Base-by-base conservation (phyloP, 148 eudicot genomes). In the Persicaria tinctoria region DNA sequence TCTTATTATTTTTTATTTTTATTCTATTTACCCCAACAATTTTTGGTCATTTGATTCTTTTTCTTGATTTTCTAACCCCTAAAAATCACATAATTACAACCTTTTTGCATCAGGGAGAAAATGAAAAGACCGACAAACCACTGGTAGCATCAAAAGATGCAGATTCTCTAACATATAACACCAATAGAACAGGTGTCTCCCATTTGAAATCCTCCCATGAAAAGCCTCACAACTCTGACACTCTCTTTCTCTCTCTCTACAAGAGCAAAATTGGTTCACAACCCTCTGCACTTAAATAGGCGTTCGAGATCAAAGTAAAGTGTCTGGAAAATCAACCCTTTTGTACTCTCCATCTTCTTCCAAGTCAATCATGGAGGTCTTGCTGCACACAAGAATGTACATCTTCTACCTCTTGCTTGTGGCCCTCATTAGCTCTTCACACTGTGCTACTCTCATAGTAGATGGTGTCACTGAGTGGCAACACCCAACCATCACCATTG, bases 181-280 rank as follows among this genome's bases (percentile, higher is more conserved):
- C 38, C 8, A 23, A 6, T 45, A 53, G 41, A 32, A 32, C 41
- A 32, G 41, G 41, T 32, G 41, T 32, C 41, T 32, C 3, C 44
- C 44, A 60, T 60, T 60, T 60, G 44, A 60, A 60, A 60, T 23
- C 44, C 63, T n/a, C 27, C 68, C 68, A 60, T 60, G 44, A 60
- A 60, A 60, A 60, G 66, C 66, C 66, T 60, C 66, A 38, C 23
- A 59, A 3, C 38, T 60, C 44, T 60, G 68, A 60, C 68, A 60
- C 32, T 0, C 68, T 9, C 5, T 12, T 4, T 13, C 57, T 54
- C 68, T 23, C 17, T 0, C 17, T 54, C 57, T 54, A 5, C 5
- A 17, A 54, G 18, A 54, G 18, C 68, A 9, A 60, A 23, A 23
- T 11, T 5, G 44, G 44, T 10, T 23, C 68, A 60, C 63, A 20